Evolutionary conservation across 257 asterid genomes (phyloP), one percentile per base, ranked within the genome.

Genomic region (Capsicum baccatum): DNA sequence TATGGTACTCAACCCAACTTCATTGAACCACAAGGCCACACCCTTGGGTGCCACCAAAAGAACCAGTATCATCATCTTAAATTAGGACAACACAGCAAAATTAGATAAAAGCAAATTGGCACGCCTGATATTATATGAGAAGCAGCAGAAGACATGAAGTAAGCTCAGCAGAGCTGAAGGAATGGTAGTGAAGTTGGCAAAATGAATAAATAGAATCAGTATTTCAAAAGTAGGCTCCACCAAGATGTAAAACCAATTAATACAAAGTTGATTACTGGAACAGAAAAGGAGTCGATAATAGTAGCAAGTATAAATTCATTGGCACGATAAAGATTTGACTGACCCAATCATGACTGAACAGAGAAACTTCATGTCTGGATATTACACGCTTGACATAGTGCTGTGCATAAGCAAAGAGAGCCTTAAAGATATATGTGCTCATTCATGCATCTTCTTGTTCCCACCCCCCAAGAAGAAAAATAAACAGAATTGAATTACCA

Each of bases 81-180:
- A 54, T 54, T 39, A 78, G 33, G 64, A 54, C 13, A 54, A 76
- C 64, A 54, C 50, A 71, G 21, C 21, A 78, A 33, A 78, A 78
- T 78, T 33, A 78, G 64, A 78, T 48, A 17, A 52, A 76, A 54
- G 64, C 16, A 78, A 54, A 78, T 54, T 9, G 44, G 14, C 42
- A 14, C 60, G 13, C 33, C 33, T 66, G 48, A 66, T 33, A 52
- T 78, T 54, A 55, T 78, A 78, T 78, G 64, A 54, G 82, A 64
- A 78, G 64, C 81, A 54, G 64, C 81, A 54, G 64, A 78, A 78
- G 50, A 78, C 50, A 26, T 54, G 64, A 54, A 19, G 48, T 14
- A 78, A 78, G 42, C 82, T 15, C 10, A 26, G 50, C 19, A 3
- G 26, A 78, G 81, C 47, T 26, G 48, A 26, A 54, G 64, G 81